phyloP scores from a whole-genome alignment of 2,329 filamentous ascomycete genomes.

The Sporothrix pseudoabietina region DNA sequence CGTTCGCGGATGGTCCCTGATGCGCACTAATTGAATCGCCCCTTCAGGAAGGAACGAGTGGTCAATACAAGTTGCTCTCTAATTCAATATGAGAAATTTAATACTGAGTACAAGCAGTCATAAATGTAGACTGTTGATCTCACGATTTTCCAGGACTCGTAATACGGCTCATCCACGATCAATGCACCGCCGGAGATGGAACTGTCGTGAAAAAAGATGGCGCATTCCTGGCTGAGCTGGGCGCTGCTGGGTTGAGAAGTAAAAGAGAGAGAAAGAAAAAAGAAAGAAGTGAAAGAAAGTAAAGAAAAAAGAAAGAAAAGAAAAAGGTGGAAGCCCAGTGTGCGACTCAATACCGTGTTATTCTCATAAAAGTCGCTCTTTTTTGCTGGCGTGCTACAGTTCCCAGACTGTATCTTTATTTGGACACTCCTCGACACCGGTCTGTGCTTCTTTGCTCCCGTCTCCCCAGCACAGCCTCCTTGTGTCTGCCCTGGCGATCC shows the following conservation, averaged over 20 bases:
- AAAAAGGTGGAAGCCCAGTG: not conserved
- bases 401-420: constrained; percentile 10
- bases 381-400: not conserved
- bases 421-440: not conserved
- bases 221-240: constrained; percentile 18
- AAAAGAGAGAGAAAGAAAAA: not conserved
- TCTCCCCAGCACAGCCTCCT: constrained; percentile 11
- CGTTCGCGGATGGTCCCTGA: not conserved
- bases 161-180: not conserved
- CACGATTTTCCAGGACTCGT: not conserved
- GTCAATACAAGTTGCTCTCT: not conserved
- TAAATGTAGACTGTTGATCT: not conserved
- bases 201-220: constrained; percentile 12
- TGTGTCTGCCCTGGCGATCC: constrained; percentile 8
- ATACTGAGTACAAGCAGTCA: not conserved
- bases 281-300: no score
- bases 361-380: not conserved
- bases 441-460: not conserved
- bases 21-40: not conserved
- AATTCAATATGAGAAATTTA: not conserved
- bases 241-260: not conserved
- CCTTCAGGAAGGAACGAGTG: not conserved
- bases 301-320: not conserved
- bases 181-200: not conserved
- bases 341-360: not conserved